Percentiles rank a stretch among this genome's conserved stretches.
Conservation (phyloP, 2,329 filamentous ascomycete genomes). For the Penicillium sp. region DNA sequence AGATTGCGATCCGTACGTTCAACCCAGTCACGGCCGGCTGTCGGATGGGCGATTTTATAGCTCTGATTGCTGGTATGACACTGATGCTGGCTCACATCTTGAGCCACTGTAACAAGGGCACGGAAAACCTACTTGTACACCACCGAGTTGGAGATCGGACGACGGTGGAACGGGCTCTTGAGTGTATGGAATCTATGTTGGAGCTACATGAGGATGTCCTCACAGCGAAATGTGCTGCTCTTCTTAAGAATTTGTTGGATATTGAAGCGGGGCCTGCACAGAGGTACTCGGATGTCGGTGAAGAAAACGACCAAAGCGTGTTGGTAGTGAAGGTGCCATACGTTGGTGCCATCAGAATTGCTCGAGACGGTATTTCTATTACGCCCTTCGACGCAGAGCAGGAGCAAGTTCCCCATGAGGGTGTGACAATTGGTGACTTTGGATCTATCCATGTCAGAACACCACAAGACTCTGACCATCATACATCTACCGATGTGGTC, state of each 20-base stretch:
- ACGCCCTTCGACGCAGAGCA: background rate
- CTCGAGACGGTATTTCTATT: background rate
- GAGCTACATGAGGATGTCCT: conserved; percentile 33
- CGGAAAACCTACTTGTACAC: conserved; percentile 34
- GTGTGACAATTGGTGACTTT: background rate
- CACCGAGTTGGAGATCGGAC: conserved; percentile 43
- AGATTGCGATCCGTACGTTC: conserved; percentile 36
- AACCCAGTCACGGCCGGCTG: conserved; percentile 34
- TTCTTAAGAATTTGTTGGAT: conserved; percentile 33
- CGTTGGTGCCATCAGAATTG: background rate
- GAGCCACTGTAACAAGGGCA: conserved; percentile 22
- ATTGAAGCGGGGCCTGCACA: conserved; percentile 29
- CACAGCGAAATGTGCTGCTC: conserved; percentile 29
- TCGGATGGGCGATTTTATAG: conserved; percentile 42
- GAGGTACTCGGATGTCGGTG: conserved; percentile 13
- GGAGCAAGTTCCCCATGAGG: background rate
- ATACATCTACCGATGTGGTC: background rate
- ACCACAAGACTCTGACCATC: background rate
- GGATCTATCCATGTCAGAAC: background rate
- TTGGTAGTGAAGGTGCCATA: background rate
- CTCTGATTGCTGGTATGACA: conserved; percentile 40
- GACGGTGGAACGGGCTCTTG: conserved; percentile 38
- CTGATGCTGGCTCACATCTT: conserved; percentile 43
- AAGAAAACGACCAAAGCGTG: background rate
- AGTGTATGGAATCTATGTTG: conserved; percentile 34